Evolutionary conservation across 345 rosid genomes (phyloP).

Genomic region (Salix arbutifolia): DNA sequence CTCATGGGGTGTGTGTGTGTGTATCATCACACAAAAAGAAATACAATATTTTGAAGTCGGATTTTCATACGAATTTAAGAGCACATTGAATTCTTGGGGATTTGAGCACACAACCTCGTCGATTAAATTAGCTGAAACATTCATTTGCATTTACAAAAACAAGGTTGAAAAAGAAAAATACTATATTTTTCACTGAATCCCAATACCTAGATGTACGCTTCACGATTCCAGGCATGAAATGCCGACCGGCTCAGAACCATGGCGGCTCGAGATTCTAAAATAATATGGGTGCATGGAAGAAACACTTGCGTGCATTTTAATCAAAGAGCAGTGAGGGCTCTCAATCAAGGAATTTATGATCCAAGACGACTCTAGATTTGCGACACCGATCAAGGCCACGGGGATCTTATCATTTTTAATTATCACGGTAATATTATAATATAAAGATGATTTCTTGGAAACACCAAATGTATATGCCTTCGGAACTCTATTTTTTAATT

Average conservation of each 20-base stretch:
- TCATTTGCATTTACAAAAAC: too few relatives aligned
- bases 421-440: background rate
- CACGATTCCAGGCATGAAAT: too few relatives aligned
- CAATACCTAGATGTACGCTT: too few relatives aligned
- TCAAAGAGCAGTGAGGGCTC: background rate
- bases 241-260: too few relatives aligned
- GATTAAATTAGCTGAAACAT: background rate
- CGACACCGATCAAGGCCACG: background rate
- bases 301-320: background rate
- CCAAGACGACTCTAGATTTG: background rate
- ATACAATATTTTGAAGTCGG: background rate
- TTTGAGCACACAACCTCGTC: background rate
- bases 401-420: background rate
- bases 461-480: too few relatives aligned
- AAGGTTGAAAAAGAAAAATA: too few relatives aligned
- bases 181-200: too few relatives aligned
- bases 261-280: background rate
- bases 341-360: background rate
- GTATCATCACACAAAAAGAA: too few relatives aligned
- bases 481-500: too few relatives aligned
- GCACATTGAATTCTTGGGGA: background rate
- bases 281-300: background rate
- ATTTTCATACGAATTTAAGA: background rate
- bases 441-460: too few relatives aligned
- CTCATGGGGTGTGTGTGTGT: slow-evolving; percentile 20